Evolutionary conservation across 179 eudicot genomes (phyloP).

Genomic region (Beta corolliflora): DNA sequence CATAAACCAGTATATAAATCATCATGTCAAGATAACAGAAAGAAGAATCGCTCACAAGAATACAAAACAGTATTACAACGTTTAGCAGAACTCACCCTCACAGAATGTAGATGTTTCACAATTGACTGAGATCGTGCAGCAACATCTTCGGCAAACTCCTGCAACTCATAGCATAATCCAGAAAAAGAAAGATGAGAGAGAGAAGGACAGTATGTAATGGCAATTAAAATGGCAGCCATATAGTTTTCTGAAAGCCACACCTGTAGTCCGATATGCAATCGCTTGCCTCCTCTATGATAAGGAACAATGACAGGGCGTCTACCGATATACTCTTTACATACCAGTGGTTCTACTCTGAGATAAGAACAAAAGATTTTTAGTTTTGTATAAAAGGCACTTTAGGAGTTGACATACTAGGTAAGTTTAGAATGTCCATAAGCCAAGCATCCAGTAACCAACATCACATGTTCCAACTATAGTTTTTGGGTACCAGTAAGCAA

Average conservation of each 20-base stretch:
- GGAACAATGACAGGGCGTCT: constrained; percentile 92
- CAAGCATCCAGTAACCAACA: background rate
- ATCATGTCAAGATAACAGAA: background rate
- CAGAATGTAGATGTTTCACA: constrained; percentile 47
- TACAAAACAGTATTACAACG: background rate
- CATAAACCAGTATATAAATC: background rate
- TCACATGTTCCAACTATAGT: no score
- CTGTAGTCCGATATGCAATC: constrained; percentile 88
- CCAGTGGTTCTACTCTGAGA: constrained; percentile 85
- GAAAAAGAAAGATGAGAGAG: constrained; percentile 5
- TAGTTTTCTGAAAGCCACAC: constrained; percentile 35
- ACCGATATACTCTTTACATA: constrained; percentile 73
- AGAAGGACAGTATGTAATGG: background rate
- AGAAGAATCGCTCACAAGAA: background rate
- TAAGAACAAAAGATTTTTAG: constrained; percentile 16
- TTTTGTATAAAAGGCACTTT: constrained; percentile 1
- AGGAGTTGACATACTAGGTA: constrained; percentile 2
- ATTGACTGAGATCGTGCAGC: constrained; percentile 70
- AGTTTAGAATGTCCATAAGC: background rate
- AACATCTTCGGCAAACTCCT: constrained; percentile 91
- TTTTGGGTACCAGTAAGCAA: no score
- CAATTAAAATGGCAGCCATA: constrained; percentile 1
- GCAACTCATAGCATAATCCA: constrained; percentile 31
- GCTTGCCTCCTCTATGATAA: constrained; percentile 93
- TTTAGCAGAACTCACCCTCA: constrained; percentile 51